Conservation (phyloP, 345 rosid species). For the Raphanus raphanistrum region DNA sequence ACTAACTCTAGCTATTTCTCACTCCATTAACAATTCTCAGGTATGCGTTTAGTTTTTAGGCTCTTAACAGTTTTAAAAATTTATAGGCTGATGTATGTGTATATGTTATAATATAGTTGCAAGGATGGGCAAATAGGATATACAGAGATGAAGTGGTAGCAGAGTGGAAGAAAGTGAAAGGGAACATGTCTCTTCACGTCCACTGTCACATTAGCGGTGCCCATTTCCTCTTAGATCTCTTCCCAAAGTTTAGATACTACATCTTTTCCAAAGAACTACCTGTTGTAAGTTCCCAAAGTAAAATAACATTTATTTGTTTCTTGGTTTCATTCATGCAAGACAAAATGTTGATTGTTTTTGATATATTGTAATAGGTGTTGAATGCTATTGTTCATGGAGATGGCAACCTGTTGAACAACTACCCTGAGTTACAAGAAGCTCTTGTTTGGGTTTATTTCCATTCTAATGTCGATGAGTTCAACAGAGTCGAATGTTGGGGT, state of each 20-base stretch:
- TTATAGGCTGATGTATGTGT: neutral
- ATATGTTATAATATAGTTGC: conserved; percentile 55
- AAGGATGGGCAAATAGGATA: conserved; percentile 86
- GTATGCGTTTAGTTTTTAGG: conserved; percentile 32
- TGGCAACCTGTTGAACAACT: conserved; percentile 61
- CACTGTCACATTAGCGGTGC: conserved; percentile 99
- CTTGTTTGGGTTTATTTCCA: conserved; percentile 93
- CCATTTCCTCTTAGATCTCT: conserved; percentile 75
- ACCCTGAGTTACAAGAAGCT: conserved; percentile 84
- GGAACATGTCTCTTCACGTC: conserved; percentile 92
- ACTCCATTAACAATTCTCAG: conserved; percentile 91
- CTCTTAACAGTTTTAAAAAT: neutral
- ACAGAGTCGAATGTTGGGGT: conserved; percentile 89
- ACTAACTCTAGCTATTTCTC: conserved; percentile 85
- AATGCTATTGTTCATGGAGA: conserved; percentile 91
- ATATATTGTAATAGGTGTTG: too few species aligned
- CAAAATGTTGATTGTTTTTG: conserved; percentile 10
- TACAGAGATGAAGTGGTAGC: conserved; percentile 97
- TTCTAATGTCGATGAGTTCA: conserved; percentile 77
- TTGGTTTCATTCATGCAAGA: neutral
- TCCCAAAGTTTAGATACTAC: conserved; percentile 71
- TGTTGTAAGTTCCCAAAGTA: conserved; percentile 49
- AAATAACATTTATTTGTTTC: neutral
- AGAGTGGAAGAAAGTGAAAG: conserved; percentile 98
- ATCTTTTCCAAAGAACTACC: conserved; percentile 95